These are phyloP conservation scores for Alisma plantagoaquatica DNA, from an alignment of 106 monocot species.

Conservation along the genomic window DNA sequence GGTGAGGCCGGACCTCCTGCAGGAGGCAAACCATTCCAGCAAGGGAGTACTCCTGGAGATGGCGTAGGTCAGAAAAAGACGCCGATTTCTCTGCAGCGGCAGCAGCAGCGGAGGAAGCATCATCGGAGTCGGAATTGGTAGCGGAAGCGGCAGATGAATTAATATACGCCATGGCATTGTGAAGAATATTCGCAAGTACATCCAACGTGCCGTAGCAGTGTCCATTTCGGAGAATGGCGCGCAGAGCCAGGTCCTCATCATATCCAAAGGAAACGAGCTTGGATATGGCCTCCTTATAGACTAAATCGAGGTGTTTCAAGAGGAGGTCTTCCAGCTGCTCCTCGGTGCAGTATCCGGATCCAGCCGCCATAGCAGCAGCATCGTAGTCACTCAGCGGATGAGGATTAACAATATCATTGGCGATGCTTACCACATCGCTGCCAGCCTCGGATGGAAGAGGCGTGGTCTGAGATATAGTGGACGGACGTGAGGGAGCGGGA, in stretches of 20 bases:
- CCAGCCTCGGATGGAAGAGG: neutral
- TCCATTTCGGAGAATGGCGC: conserved; percentile 55
- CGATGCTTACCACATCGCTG: neutral
- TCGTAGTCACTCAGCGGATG: neutral
- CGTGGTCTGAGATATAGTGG: conserved; percentile 5
- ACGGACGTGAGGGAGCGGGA: neutral
- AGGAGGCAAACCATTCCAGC: conserved; percentile 69
- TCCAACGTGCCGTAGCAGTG: conserved; percentile 81
- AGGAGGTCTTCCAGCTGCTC: conserved; percentile 81
- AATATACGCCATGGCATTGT: conserved; percentile 51
- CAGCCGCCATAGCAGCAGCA: conserved; percentile 14
- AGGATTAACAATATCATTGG: neutral
- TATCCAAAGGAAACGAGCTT: conserved; percentile 53
- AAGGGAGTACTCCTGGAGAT: conserved; percentile 70
- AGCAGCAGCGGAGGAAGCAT: neutral
- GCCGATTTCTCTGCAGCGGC: neutral
- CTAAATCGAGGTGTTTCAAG: conserved; percentile 52
- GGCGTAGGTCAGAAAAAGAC: conserved; percentile 60
- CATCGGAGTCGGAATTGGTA: neutral
- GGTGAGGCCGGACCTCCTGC: conserved; percentile 46
- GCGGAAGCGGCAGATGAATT: conserved; percentile 5
- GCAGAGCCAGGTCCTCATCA: conserved; percentile 41
- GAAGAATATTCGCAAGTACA: conserved; percentile 58
- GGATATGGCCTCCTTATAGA: conserved; percentile 63
- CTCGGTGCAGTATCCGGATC: conserved; percentile 80